A percentile compares a stretch with the other conserved stretches of the same genome.
Evolutionary conservation across 768 basidiomycete species (phyloP).

Genomic region (Flagelloscypha sp.): DNA sequence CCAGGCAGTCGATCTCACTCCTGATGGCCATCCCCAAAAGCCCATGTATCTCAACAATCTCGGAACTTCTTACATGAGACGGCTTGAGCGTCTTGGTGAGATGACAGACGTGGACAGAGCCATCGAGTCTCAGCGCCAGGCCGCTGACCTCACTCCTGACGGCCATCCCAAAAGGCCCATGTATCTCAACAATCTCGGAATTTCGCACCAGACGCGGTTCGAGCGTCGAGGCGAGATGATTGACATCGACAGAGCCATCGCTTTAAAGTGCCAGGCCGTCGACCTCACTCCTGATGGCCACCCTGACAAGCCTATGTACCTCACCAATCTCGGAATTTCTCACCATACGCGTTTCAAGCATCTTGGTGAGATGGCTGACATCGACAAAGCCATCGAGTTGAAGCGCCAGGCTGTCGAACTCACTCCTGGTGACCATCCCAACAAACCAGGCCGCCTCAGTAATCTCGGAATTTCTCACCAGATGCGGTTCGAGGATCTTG

Average conservation of each 20-base stretch:
- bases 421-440: conserved; percentile 1
- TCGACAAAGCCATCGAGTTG: conserved; percentile 17
- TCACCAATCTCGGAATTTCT: conserved; percentile 13
- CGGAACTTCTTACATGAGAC: background rate
- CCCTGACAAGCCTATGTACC: background rate
- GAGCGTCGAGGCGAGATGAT: background rate
- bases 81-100: background rate
- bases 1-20: conserved; percentile 1
- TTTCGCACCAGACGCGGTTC: background rate
- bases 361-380: conserved; percentile 11
- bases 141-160: background rate
- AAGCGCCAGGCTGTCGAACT: no score
- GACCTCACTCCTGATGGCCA: background rate
- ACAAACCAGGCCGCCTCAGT: background rate
- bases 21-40: conserved; percentile 4
- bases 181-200: background rate
- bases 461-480: conserved; percentile 3
- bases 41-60: background rate
- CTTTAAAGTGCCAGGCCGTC: background rate
- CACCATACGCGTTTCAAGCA: conserved; percentile 12
- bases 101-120: background rate
- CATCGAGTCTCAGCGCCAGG: background rate
- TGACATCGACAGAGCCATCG: background rate
- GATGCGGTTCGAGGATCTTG: conserved; percentile 2
- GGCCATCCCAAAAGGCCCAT: background rate